A percentile compares a stretch with the other conserved stretches of the same genome.
phyloP scores from a whole-genome alignment of 2,329 filamentous ascomycete species.

The Aspergillus aculeatinus region DNA sequence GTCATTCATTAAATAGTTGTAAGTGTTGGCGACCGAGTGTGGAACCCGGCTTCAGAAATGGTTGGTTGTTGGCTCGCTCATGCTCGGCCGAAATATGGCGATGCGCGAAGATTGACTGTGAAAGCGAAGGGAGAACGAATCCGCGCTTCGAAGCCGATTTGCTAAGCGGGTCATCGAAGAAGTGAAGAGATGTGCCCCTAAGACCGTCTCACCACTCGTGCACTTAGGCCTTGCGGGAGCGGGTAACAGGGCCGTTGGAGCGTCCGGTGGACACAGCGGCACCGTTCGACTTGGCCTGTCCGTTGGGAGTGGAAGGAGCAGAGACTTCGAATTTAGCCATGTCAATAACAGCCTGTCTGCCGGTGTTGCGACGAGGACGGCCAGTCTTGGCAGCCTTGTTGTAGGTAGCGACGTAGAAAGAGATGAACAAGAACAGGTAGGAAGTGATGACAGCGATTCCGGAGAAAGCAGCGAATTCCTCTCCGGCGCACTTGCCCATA shows the following conservation, averaged over 20 bases:
- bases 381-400: conserved; percentile 60
- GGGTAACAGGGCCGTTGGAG: conserved; percentile 45
- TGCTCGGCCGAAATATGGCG: background rate
- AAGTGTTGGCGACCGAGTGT: conserved; percentile 18
- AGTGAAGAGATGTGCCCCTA: background rate
- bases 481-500: conserved; percentile 81
- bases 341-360: conserved; percentile 82
- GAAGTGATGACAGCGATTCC: conserved; percentile 90
- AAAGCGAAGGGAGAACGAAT: background rate
- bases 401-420: conserved; percentile 97
- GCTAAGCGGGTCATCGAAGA: background rate
- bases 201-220: background rate
- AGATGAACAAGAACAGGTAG: conserved; percentile 97
- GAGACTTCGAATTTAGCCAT: conserved; percentile 72
- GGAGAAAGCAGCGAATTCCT: conserved; percentile 93
- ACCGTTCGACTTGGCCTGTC: conserved; percentile 32
- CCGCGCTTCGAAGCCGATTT: background rate
- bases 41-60: conserved; percentile 9
- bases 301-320: conserved; percentile 30
- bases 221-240: conserved; percentile 49
- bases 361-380: conserved; percentile 56
- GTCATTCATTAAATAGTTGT: conserved; percentile 30
- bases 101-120: background rate
- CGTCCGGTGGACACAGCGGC: conserved; percentile 38
- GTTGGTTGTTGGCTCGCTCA: background rate